These are phyloP conservation scores for Schizophyllum amplum DNA, from an alignment of 1,284 basidiomycete genomes.

Conservation along the genomic window DNA sequence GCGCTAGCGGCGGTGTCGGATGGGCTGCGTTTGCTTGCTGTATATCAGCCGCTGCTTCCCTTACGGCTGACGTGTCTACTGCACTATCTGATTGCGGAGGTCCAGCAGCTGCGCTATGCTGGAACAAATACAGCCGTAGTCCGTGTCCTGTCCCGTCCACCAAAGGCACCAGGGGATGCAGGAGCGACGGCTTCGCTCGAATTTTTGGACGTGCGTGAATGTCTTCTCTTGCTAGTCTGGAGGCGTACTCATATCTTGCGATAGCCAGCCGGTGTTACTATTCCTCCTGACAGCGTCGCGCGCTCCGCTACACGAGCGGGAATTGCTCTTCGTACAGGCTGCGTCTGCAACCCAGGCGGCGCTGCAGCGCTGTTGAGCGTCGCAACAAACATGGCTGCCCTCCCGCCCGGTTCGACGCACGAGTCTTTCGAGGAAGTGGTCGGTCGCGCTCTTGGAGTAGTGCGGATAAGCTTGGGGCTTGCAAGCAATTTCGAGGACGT, in stretches of 20 bases:
- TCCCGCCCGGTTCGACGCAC: constrained; percentile 52
- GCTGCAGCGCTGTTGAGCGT: constrained; percentile 64
- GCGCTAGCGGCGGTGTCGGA: constrained; percentile 67
- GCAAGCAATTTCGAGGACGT: constrained; percentile 69
- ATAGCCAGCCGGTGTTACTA: constrained; percentile 56
- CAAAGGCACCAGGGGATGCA: constrained; percentile 54
- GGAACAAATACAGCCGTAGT: constrained; percentile 45
- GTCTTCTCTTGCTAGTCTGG: constrained; percentile 7
- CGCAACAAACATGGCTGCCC: constrained; percentile 50
- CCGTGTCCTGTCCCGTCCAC: constrained; percentile 53
- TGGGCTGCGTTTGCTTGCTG: constrained; percentile 65
- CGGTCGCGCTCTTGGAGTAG: constrained; percentile 63
- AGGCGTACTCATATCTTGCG: constrained; percentile 3
- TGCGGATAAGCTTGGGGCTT: constrained; percentile 70
- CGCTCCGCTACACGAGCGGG: constrained; percentile 52
- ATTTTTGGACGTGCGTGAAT: constrained; percentile 50
- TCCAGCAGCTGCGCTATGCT: constrained; percentile 52
- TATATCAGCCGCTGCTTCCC: constrained; percentile 68
- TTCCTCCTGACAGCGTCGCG: constrained; percentile 66
- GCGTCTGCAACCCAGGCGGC: constrained; percentile 80
- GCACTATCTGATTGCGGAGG: constrained; percentile 43
- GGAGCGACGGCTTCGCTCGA: constrained; percentile 59
- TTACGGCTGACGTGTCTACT: constrained; percentile 60
- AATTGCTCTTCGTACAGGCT: constrained; percentile 73
- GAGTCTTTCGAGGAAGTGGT: constrained; percentile 54